Conservation (phyloP, 2,329 filamentous ascomycete species). For the Nemania bipapillata region DNA sequence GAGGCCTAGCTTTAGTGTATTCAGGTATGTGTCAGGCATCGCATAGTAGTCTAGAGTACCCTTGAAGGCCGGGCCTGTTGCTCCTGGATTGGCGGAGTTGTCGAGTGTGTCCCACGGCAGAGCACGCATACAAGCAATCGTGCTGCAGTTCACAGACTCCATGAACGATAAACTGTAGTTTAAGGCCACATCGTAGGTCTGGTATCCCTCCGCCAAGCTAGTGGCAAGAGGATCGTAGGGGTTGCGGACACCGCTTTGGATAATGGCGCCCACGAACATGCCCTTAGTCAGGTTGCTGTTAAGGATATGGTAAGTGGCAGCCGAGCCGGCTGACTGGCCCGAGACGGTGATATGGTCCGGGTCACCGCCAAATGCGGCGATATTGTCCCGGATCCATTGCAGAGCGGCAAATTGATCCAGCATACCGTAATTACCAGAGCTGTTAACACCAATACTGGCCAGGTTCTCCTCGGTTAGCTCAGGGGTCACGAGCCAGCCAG, state of each 20-base stretch:
- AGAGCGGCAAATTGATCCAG: background rate
- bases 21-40: conserved; percentile 46
- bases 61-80: conserved; percentile 24
- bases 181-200: conserved; percentile 27
- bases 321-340: conserved; percentile 21
- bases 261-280: conserved; percentile 44
- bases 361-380: conserved; percentile 3
- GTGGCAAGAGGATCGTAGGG: conserved; percentile 44
- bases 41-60: conserved; percentile 34
- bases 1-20: conserved; percentile 42
- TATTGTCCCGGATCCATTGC: conserved; percentile 2
- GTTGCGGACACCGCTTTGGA: conserved; percentile 45
- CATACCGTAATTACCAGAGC: conserved; percentile 22
- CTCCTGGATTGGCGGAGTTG: conserved; percentile 24
- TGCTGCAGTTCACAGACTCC: conserved; percentile 36
- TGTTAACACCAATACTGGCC: conserved; percentile 35
- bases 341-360: conserved; percentile 1
- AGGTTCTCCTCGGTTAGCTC: conserved; percentile 39
- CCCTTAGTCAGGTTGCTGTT: conserved; percentile 46
- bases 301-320: conserved; percentile 44
- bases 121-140: conserved; percentile 39
- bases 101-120: conserved; percentile 32
- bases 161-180: conserved; percentile 34
- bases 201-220: conserved; percentile 42
- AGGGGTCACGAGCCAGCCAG: conserved; percentile 30